Base-by-base conservation (phyloP, 768 basidiomycete species). In the Termitomyces sp. region DNA sequence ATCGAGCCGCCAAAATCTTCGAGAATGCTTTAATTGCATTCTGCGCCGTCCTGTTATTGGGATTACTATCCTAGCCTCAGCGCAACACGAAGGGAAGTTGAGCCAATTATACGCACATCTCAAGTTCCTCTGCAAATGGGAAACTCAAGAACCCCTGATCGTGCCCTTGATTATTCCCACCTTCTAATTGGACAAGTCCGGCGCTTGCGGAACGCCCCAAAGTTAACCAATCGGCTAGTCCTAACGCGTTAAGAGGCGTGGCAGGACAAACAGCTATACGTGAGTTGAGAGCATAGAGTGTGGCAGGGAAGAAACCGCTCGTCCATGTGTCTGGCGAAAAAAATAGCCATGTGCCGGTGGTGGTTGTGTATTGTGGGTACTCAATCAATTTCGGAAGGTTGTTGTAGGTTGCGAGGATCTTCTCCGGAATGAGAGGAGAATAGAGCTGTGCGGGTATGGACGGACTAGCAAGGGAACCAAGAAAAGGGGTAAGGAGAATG, bases 131-230 rank as follows among this genome's bases (percentile, higher is more conserved):
- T 50, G 79, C 74, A 65, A 88, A 90, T 0, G 87, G 86, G 64
- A 80, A 48, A 31, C 57, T 87, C 63, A 88, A 67, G 67, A 88
- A 89, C 10, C 87, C 88, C 31, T 87, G 84, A 65, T 90, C 88
- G 63, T 89, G 87, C 7, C 81, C 83, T 37, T 85, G 74, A 12
- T 66, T 72, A 53, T 78, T 83, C 26, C 71, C 70, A 7, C 63
- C 65, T 63, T 82, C 79, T 4, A 85, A 73, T 1, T 80, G 76
- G 9, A 86, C 67, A 61, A 85, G 69, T 4, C 78, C 82, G 22
- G 74, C 73, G 60, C 81, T 81, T 63, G 82, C 80, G 13, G 73
- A 66, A n/a, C 83, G 75, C 4, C 79, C 84, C 4, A 86, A 69
- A 1, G 66, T 61, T 31, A 87, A 62, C 86, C 87, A 90, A 61